Conservation (phyloP, 2,329 filamentous ascomycete species). For the Venturia nashicola region DNA sequence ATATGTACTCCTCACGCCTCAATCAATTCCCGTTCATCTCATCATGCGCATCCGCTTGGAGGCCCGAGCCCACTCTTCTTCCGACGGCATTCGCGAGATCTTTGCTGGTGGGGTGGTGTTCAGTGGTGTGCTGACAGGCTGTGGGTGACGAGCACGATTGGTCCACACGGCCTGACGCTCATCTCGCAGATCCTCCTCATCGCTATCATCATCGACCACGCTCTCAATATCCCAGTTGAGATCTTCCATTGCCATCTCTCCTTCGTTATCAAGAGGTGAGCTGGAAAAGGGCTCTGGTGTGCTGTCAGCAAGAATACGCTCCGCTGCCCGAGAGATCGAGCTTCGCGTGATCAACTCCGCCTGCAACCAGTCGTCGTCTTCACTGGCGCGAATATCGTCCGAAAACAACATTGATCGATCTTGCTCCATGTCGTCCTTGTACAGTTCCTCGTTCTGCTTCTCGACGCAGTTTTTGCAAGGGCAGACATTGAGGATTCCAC, state of each 20-base stretch:
- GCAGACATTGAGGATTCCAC: not conserved
- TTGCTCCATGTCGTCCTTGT: not conserved
- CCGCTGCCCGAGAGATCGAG: not conserved
- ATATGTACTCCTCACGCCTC: not conserved
- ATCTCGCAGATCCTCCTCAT: not conserved
- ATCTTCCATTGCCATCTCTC: not conserved
- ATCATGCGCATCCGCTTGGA: conserved; percentile 1
- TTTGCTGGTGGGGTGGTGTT: not conserved
- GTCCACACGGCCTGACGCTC: not conserved
- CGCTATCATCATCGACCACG: not conserved
- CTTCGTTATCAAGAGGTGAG: not conserved
- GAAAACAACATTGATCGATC: not conserved
- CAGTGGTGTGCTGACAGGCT: not conserved
- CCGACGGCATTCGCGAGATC: not conserved
- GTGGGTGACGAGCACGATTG: not conserved
- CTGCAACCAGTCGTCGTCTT: not conserved
- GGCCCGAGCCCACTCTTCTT: not conserved
- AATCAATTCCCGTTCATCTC: not conserved
- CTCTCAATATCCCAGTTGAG: not conserved
- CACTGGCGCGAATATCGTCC: not conserved
- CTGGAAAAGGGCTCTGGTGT: not conserved
- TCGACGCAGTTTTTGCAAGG: not conserved
- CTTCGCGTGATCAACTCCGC: not conserved
- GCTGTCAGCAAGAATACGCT: not conserved
- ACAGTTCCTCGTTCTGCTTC: not conserved